These are phyloP conservation scores for Clavaria fumosa DNA, from an alignment of 768 basidiomycete genomes.

Conservation along the genomic window DNA sequence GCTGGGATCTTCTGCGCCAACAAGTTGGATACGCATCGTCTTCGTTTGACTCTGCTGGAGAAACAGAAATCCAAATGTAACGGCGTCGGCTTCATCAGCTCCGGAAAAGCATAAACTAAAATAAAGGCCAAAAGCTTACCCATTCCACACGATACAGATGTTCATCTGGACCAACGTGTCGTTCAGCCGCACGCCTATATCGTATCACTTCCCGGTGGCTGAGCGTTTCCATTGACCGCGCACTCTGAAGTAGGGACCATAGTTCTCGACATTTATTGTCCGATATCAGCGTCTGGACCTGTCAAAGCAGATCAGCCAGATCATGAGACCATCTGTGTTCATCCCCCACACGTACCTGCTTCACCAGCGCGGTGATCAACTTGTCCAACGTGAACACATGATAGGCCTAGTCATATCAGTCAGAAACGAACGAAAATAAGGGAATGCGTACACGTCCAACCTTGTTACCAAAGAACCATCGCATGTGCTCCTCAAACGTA, in stretches of 20 bases:
- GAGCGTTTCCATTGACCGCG: conserved; percentile 35
- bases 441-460: conserved; percentile 25
- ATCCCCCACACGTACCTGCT: conserved; percentile 47
- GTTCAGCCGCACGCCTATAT: conserved; percentile 70
- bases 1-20: conserved; percentile 50
- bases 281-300: conserved; percentile 78
- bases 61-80: conserved; percentile 9
- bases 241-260: conserved; percentile 56
- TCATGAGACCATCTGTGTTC: conserved; percentile 3
- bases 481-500: conserved; percentile 91
- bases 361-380: conserved; percentile 74
- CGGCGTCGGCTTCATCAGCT: too few relatives aligned
- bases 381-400: conserved; percentile 90
- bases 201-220: conserved; percentile 54
- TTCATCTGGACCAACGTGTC: conserved; percentile 57
- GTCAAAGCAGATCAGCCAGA: conserved; percentile 6
- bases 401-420: conserved; percentile 48
- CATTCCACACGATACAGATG: conserved; percentile 68
- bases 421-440: conserved; percentile 9
- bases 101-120: too few relatives aligned
- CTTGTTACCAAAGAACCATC: conserved; percentile 88
- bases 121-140: too few relatives aligned
- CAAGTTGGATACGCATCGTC: conserved; percentile 44
- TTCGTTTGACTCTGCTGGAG: conserved; percentile 24
- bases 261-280: conserved; percentile 83